Evolutionary conservation across 768 basidiomycete genomes (phyloP), one percentile per base, ranked within the genome.

Genomic region (Leccinum imitatum): DNA sequence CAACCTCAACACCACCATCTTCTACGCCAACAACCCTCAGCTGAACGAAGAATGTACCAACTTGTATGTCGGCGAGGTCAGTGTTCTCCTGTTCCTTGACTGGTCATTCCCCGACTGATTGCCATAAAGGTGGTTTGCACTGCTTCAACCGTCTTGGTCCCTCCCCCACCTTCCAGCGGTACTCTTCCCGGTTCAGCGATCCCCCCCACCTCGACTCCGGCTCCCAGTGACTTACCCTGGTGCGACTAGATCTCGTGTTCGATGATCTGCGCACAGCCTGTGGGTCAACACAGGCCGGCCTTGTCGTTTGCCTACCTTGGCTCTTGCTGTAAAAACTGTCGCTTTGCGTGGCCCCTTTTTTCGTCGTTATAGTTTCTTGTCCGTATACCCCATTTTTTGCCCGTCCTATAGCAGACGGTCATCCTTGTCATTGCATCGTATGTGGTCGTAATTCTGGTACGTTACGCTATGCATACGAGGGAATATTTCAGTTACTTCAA

Each of bases 41-140:
- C 79, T 92, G 65, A 63, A 84, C 65, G 3, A 50, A 0, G 75
- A 70, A 0, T 89, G 85, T 73, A 74, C 65, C 64, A 91, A 91
- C 77, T 77, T 93, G 71, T 90, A 91, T 74, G 68, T 87, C 59
- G 89, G 86, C 68, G 87, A 91, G 83, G 90, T 91, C 53, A 57
- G 80, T 77, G 8, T 17, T 3, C 47, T 48, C 9, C 37, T 13
- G 2, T 19, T 3, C 6, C 13, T 15, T 53, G 21, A 27, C 2
- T 51, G 17, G 8, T 10, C n/a, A 1, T 10, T 2, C 55, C 19
- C 15, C 1, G 33, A 48, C 17, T 25, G 27, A 23, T 4, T 3
- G 3, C 19, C 8, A 8, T 7, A 9, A 47, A 84, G 84, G 84
- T 86, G 35, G 67, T 90, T 46, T 90, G 88, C 63, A 77, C 78